Conservation (phyloP, 345 rosid genomes). For the Lumnitzera littorea region DNA sequence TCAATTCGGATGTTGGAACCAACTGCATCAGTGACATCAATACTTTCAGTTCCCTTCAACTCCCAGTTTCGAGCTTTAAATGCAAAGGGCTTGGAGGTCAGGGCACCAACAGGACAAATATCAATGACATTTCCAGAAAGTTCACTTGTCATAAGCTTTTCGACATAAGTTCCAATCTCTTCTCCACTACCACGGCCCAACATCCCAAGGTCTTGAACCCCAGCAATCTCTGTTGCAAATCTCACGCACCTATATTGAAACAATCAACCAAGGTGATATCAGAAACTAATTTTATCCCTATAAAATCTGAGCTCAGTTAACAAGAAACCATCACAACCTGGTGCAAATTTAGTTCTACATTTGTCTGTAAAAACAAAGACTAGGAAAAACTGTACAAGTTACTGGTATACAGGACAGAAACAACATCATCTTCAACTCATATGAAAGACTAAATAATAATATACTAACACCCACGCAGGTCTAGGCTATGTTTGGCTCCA, state of each 20-base stretch:
- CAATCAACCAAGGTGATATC: conserved; percentile 1
- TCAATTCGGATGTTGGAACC: conserved; percentile 96
- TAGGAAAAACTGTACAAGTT: too few relatives aligned
- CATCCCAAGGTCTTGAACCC: conserved; percentile 96
- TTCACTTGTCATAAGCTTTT: conserved; percentile 98
- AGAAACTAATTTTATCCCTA: conserved; percentile 1
- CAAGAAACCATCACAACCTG: background rate
- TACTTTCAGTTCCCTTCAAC: conserved; percentile 90
- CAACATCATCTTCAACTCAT: too few relatives aligned
- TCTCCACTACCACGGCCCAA: conserved; percentile 99
- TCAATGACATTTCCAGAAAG: conserved; percentile 98
- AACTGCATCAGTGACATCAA: conserved; percentile 95
- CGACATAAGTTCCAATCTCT: conserved; percentile 98
- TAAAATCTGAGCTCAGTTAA: background rate
- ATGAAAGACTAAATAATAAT: too few relatives aligned
- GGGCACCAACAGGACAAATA: conserved; percentile 98
- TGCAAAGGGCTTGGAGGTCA: conserved; percentile 96
- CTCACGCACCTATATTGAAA: conserved; percentile 70
- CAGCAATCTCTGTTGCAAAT: conserved; percentile 97
- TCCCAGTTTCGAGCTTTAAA: conserved; percentile 99
- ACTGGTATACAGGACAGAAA: too few relatives aligned
- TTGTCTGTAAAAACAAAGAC: too few relatives aligned
- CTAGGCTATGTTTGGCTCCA: too few relatives aligned
- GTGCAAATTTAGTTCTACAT: background rate
- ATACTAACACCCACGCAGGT: too few relatives aligned